A percentile compares a stretch with the other conserved stretches of the same genome.
Conservation (phyloP, 805 yeast species). For the Schwanniomyces pseudopolymorphus region DNA sequence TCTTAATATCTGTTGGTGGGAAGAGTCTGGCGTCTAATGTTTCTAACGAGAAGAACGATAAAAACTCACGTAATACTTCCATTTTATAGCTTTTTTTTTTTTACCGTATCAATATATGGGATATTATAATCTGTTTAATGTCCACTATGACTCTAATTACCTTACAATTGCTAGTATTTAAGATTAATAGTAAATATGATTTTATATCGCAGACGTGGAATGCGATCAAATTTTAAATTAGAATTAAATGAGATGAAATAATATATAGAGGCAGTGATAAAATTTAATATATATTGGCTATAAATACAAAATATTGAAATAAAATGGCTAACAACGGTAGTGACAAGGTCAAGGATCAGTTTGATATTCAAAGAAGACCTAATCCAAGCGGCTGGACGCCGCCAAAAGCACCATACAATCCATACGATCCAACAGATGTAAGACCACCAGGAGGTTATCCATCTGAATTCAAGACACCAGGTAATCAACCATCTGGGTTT, state of each 20-base stretch:
- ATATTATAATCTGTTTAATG: neutral
- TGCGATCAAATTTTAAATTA: neutral
- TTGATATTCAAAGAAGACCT: constrained; percentile 57
- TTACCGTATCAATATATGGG: neutral
- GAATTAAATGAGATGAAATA: neutral
- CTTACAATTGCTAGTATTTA: neutral
- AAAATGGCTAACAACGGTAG: constrained; percentile 1
- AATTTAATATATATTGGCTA: neutral
- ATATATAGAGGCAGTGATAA: neutral
- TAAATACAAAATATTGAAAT: neutral
- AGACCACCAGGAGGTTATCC: constrained; percentile 88
- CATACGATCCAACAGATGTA: constrained; percentile 73
- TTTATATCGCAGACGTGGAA: neutral
- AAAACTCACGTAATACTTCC: constrained; percentile 11
- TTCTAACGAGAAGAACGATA: constrained; percentile 48
- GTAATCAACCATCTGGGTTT: constrained; percentile 54
- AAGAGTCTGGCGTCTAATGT: constrained; percentile 50
- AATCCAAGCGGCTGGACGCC: constrained; percentile 79
- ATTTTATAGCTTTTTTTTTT: neutral
- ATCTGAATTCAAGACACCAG: constrained; percentile 72
- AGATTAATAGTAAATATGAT: neutral
- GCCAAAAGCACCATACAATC: constrained; percentile 83
- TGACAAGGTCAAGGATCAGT: neutral
- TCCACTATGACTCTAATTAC: neutral
- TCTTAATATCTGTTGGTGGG: constrained; percentile 35